Conservation (phyloP, 1,284 basidiomycete species). For the Peniophora sp. region DNA sequence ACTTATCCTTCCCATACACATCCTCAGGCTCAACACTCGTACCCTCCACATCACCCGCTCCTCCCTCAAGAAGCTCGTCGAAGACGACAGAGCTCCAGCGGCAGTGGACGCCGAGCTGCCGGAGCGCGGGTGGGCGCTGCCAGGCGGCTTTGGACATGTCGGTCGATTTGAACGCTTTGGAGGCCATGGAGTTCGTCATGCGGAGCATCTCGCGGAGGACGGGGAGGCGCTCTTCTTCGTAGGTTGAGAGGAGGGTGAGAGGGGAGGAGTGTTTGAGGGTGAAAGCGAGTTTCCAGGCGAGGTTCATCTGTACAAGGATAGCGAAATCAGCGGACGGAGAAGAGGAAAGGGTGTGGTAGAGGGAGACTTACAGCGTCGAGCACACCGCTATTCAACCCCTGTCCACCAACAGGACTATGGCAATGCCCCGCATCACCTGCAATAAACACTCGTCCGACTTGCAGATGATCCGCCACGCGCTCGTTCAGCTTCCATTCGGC, state of each 20-base stretch:
- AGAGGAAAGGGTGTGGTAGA: too few relatives aligned
- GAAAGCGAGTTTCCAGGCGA: conserved; percentile 18
- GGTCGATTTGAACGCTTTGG: conserved; percentile 12
- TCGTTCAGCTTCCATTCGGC: neutral
- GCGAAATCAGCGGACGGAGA: neutral
- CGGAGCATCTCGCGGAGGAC: conserved; percentile 18
- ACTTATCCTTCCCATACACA: conserved; percentile 13
- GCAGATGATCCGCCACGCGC: neutral
- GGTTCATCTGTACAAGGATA: conserved; percentile 18
- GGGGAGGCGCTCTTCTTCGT: conserved; percentile 16
- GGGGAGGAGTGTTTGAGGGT: conserved; percentile 12
- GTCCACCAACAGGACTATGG: conserved; percentile 12
- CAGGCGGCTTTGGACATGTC: neutral
- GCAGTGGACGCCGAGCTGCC: conserved; percentile 38
- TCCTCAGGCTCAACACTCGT: conserved; percentile 13
- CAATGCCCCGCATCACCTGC: conserved; percentile 10
- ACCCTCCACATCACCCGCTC: conserved; percentile 8
- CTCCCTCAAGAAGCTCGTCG: conserved; percentile 23
- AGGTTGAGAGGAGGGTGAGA: conserved; percentile 13
- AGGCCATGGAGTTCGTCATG: conserved; percentile 6
- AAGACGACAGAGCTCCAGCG: conserved; percentile 36
- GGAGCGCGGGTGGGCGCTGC: conserved; percentile 18
- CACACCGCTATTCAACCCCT: conserved; percentile 11
- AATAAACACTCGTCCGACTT: neutral
- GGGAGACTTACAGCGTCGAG: conserved; percentile 11